Evolutionary conservation across 768 basidiomycete species (phyloP), one percentile per base, ranked within the genome.

Genomic region (Pleurotus djamor): DNA sequence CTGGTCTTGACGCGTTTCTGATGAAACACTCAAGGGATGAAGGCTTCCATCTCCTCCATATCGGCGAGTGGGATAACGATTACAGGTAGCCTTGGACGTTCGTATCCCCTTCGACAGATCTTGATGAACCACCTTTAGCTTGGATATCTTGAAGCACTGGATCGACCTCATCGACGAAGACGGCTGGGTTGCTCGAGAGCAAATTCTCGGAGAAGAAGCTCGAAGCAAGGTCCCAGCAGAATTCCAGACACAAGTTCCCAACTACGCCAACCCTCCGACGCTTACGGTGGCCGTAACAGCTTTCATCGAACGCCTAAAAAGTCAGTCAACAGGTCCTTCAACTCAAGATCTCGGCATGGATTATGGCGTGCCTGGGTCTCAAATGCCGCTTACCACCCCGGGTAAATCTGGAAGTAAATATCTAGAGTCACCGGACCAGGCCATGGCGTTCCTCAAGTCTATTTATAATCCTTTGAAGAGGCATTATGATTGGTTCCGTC

Each of bases 401-500:
- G 35, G 59, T 0, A 64, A 70, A 58, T 50, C 66, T 62, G 76
- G 74, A 50, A 79, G 77, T 66, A 66, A 71, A 61, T 80, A 83
- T 68, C 70, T 92, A 57, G 70, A 84, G 47, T 76, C 84, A n/a
- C 84, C 84, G 3, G 78, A 83, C 35, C 76, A 87, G 16, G 89
- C 89, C 0, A 73, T 84, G 2, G 69, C 75, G 2, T 96, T 86
- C 76, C 82, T 98, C 44, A 83, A 79, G 55, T 87, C 86, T 3
- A 91, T 97, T 52, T 98, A 98, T 68, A 72, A 76, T 17, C 89
- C 91, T 0, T 79, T 98, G 12, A 91, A 91, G 67, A 83, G 92
- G 32, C 96, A 98, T 70, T 98, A 96, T 69, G 88, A 93, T 56
- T 98, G 96, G 96, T 97, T 98, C 82, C 85, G 93, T 44, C 86